Evolutionary conservation across 192 early-diverging fungal genomes (phyloP), one percentile per base, ranked within the genome.

Genomic region (Coemansia sp.): DNA sequence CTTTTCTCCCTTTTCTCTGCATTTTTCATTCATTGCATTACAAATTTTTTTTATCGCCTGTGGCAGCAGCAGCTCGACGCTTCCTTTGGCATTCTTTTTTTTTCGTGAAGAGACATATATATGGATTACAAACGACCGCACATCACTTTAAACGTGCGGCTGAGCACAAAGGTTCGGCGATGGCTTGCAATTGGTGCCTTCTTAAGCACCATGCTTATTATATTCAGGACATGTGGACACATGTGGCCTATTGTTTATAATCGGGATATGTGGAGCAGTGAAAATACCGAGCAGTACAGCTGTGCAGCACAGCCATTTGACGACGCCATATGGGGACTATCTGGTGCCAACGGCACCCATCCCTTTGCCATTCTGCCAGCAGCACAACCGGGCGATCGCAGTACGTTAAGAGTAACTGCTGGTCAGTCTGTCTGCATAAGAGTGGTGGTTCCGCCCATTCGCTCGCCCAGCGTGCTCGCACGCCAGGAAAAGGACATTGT

Each of bases 391-490:
- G 21, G 20, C 6, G 33, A 40, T 12, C 15, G 23, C 2, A 28
- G 36, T 5, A 18, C 30, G n/a, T 26, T 58, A 38, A 10, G 15
- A 11, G 57, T 58, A 14, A 37, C 11, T 23, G 59, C 59, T 19
- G 59, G 59, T 15, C 50, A 53, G 20, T 41, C 59, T 5, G 50
- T 61, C 10, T 61, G 59, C 47, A 23, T 61, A 0, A 39, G 59
- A 18, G 43, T 61, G 28, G 59, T 61, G 13, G 46, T 48, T 11
- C 46, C 46, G 23, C 46, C 46, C 3, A 48, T 13, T 3, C 23
- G 5, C 11, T 10, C 40, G 43, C 20, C 50, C 33, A 42, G 50
- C 35, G 12, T 20, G 19, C 19, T 30, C 1, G 28, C 35, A 30
- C n/a, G 8, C 16, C 35, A 33, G 18, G 47, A 43, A 9, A 57